phyloP scores from a whole-genome alignment of 75 land plant species.

The Ceratopteris richardii region DNA sequence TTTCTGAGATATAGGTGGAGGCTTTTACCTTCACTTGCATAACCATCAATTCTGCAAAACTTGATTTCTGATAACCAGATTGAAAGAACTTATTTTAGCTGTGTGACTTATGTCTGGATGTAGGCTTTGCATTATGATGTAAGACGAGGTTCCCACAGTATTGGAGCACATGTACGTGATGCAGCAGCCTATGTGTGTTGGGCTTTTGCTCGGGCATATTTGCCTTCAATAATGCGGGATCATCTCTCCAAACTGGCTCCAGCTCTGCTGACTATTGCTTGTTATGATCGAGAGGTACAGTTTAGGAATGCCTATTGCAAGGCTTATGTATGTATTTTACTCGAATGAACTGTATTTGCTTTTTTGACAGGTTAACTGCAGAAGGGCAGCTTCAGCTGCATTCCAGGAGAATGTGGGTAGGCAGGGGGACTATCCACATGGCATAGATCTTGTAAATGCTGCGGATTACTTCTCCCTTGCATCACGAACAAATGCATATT shows the following conservation, averaged over 20 bases:
- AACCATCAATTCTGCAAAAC: too few species aligned
- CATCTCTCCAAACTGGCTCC: slow-evolving; percentile 74
- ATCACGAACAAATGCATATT: slow-evolving; percentile 71
- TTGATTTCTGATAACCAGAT: too few species aligned
- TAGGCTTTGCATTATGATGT: slow-evolving; percentile 97
- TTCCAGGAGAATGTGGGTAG: slow-evolving; percentile 99
- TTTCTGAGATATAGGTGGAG: too few species aligned
- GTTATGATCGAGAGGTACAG: slow-evolving; percentile 94
- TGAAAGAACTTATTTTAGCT: too few species aligned
- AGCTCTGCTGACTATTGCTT: slow-evolving; percentile 76
- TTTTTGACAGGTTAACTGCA: slow-evolving; percentile 78
- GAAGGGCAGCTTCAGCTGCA: slow-evolving; percentile 98
- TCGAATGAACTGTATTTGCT: background rate
- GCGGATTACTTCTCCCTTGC: slow-evolving; percentile 97
- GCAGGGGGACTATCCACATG: slow-evolving; percentile 89
- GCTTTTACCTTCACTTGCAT: too few species aligned
- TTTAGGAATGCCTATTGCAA: background rate
- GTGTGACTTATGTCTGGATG: background rate
- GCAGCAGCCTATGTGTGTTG: slow-evolving; percentile 99
- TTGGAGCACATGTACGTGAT: slow-evolving; percentile 99
- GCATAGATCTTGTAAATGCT: slow-evolving; percentile 89
- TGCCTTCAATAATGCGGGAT: slow-evolving; percentile 58
- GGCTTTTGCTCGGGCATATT: slow-evolving; percentile 99
- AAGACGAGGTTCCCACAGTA: slow-evolving; percentile 91
- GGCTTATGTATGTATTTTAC: background rate